Percentiles rank a stretch among this genome's conserved stretches.
Conservation (phyloP, 176 grass and related monocot genomes). For the Microstegium vimineum region DNA sequence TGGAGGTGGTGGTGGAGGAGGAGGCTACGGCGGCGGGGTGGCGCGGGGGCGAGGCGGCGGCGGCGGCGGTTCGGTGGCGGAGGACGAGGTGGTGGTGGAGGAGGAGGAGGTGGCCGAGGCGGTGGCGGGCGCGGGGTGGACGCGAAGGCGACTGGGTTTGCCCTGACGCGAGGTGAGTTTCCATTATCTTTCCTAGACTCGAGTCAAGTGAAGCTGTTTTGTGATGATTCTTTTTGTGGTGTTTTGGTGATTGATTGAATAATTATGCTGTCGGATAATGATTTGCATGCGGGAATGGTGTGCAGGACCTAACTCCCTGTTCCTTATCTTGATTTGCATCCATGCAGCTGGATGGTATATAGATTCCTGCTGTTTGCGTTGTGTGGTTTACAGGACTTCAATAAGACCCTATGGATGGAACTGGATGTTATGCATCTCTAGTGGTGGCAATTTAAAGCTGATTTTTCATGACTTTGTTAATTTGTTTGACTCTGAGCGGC, state of each 20-base stretch:
- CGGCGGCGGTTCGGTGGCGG: slow-evolving; percentile 9
- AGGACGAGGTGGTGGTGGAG: slow-evolving; percentile 26
- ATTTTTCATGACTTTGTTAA: neutral
- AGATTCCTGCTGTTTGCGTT: neutral
- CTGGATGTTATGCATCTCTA: too few species aligned
- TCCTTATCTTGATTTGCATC: neutral
- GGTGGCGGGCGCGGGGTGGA: slow-evolving; percentile 41
- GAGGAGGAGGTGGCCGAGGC: neutral
- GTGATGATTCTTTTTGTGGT: neutral
- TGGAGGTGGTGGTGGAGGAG: slow-evolving; percentile 8
- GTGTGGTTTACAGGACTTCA: neutral
- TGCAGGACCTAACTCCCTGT: neutral
- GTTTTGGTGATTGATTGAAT: neutral
- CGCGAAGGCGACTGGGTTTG: slow-evolving; percentile 86
- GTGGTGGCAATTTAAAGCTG: neutral
- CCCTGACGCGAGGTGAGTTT: slow-evolving; percentile 56
- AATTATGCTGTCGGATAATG: neutral
- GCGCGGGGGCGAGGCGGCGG: slow-evolving; percentile 30
- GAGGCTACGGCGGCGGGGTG: slow-evolving; percentile 34
- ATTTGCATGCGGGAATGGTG: neutral
- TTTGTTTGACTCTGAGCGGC: neutral
- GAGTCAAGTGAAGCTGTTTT: neutral
- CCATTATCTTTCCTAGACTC: neutral
- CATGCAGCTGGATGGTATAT: neutral
- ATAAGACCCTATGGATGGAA: neutral